phyloP scores from a whole-genome alignment of 495 filamentous ascomycete genomes.

The Lophiotrema nucula region DNA sequence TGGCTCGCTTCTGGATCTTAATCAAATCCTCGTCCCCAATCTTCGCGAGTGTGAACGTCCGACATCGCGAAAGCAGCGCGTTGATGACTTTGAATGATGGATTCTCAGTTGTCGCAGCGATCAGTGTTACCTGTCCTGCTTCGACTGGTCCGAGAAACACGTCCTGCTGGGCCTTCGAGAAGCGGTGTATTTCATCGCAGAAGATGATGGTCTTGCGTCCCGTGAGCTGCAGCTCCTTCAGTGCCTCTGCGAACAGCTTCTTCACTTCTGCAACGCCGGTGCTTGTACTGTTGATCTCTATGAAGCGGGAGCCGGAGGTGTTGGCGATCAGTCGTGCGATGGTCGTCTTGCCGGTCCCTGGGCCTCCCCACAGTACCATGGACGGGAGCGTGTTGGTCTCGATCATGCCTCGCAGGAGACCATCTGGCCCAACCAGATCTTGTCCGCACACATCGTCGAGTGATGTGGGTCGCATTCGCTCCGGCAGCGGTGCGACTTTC shows the following conservation, averaged over 20 bases:
- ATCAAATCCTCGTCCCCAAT: conserved; percentile 69
- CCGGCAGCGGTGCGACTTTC: conserved; percentile 78
- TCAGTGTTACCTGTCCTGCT: conserved; percentile 83
- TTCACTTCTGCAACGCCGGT: conserved; percentile 91
- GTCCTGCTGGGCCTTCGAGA: conserved; percentile 91
- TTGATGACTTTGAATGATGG: conserved; percentile 91
- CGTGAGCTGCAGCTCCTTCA: conserved; percentile 75
- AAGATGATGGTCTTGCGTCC: conserved; percentile 94
- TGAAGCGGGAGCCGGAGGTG: conserved; percentile 75
- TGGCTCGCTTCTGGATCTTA: conserved; percentile 70
- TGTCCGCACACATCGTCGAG: conserved; percentile 90
- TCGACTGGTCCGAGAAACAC: conserved; percentile 94
- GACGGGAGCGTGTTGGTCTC: conserved; percentile 83
- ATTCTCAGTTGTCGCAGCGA: conserved; percentile 96
- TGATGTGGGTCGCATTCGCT: conserved; percentile 83
- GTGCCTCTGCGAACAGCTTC: conserved; percentile 85
- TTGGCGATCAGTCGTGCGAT: conserved; percentile 92
- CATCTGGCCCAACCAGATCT: conserved; percentile 79
- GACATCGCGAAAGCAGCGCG: conserved; percentile 82
- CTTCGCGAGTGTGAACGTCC: conserved; percentile 80
- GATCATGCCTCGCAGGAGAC: conserved; percentile 85
- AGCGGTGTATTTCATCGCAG: conserved; percentile 96
- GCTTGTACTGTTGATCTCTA: conserved; percentile 94
- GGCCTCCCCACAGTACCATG: conserved; percentile 92
- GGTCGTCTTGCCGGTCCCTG: conserved; percentile 94